Conservation (phyloP, 176 grass and related monocot genomes). For the Saccharum spontaneum region DNA sequence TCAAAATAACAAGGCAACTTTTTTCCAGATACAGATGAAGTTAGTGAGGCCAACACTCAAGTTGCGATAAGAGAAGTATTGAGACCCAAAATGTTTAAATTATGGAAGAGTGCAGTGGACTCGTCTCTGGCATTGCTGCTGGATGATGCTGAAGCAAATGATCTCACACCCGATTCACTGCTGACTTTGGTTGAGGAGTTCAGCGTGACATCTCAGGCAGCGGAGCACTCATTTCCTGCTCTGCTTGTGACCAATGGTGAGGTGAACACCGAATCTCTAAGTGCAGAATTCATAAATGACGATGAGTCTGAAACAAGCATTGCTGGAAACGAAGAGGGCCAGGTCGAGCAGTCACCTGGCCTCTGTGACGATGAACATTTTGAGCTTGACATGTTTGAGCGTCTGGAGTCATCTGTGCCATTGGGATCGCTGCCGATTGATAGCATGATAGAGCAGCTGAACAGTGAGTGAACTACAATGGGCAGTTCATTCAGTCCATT, state of each 20-base stretch:
- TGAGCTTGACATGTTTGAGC: constrained; percentile 46
- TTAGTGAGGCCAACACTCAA: not conserved
- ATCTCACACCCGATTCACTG: constrained; percentile 72
- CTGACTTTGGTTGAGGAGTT: constrained; percentile 69
- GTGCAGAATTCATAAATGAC: constrained; percentile 11
- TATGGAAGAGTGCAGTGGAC: constrained; percentile 68
- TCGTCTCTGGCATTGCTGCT: constrained; percentile 68
- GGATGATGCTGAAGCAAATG: constrained; percentile 50
- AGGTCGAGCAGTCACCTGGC: constrained; percentile 21
- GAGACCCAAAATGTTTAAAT: constrained; percentile 68
- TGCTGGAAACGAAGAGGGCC: constrained; percentile 25
- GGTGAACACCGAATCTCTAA: constrained; percentile 16
- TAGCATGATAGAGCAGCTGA: constrained; percentile 46
- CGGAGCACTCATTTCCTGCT: constrained; percentile 70
- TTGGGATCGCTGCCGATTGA: constrained; percentile 75
- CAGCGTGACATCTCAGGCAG: constrained; percentile 58
- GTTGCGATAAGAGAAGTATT: constrained; percentile 41
- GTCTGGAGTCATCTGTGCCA: constrained; percentile 46
- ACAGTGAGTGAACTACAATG: constrained; percentile 40
- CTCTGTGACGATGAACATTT: constrained; percentile 37
- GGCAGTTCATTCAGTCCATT: not conserved
- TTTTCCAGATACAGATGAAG: constrained; percentile 41
- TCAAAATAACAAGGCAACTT: constrained; percentile 12
- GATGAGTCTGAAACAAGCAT: constrained; percentile 30
- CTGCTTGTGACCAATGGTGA: constrained; percentile 51